Conservation (phyloP, 2,329 filamentous ascomycete genomes). For the Elsinoe australis region DNA sequence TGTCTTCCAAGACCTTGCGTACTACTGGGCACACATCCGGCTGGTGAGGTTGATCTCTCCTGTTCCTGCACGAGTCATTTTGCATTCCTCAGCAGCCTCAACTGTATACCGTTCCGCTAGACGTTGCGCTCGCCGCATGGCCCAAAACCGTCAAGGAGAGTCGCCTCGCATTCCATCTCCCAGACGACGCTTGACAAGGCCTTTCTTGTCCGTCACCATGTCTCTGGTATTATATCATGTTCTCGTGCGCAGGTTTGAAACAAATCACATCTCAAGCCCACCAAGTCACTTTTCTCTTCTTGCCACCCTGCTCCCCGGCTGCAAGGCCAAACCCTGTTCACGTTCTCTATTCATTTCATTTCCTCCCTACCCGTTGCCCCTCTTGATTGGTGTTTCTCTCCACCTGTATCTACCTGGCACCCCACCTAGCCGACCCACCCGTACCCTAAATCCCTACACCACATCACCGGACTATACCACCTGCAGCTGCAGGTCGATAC, state of each 20-base stretch:
- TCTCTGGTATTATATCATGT: background rate
- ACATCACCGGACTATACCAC: slow-evolving; percentile 12
- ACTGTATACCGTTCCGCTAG: slow-evolving; percentile 8
- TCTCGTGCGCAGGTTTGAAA: slow-evolving; percentile 2
- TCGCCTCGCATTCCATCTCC: slow-evolving; percentile 12
- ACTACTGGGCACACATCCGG: slow-evolving; percentile 1
- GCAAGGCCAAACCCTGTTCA: background rate
- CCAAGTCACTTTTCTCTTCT: background rate
- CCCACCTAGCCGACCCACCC: background rate
- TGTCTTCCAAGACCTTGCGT: background rate
- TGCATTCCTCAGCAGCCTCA: slow-evolving; percentile 16
- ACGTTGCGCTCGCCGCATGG: slow-evolving; percentile 11
- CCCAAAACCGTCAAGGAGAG: background rate
- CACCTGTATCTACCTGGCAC: background rate
- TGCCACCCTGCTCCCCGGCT: slow-evolving; percentile 1
- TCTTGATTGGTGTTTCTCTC: background rate
- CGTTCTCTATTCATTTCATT: background rate
- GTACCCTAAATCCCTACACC: background rate
- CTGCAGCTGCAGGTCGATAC: slow-evolving; percentile 8
- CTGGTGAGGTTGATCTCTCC: slow-evolving; percentile 12
- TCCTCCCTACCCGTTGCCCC: slow-evolving; percentile 4
- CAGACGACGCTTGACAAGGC: slow-evolving; percentile 14
- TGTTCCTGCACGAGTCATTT: slow-evolving; percentile 6
- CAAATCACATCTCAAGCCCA: slow-evolving; percentile 3
- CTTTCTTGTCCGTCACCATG: slow-evolving; percentile 13